Percentiles rank a stretch among this genome's conserved stretches.
phyloP scores from a whole-genome alignment of 2,329 filamentous ascomycete species.

The Ophiostoma sp. region DNA sequence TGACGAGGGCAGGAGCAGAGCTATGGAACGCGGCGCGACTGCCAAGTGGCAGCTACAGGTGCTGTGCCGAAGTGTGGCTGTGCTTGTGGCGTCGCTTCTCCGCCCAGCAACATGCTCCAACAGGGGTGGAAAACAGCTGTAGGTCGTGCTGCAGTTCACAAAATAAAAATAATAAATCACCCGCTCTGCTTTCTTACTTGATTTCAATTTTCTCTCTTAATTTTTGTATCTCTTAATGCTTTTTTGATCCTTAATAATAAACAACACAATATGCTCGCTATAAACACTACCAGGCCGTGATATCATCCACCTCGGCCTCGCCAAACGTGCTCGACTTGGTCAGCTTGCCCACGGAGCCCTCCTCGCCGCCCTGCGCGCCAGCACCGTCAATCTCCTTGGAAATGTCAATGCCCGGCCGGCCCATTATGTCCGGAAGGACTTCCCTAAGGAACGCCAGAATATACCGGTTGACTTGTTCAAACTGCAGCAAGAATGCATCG shows the following conservation, averaged over 20 bases:
- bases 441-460: slow-evolving; percentile 78
- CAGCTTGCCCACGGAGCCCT: slow-evolving; percentile 49
- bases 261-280: background rate
- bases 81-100: slow-evolving; percentile 5
- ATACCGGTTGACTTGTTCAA: slow-evolving; percentile 91
- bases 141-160: background rate
- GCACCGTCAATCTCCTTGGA: slow-evolving; percentile 31
- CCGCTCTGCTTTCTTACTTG: background rate
- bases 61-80: background rate
- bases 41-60: slow-evolving; percentile 8
- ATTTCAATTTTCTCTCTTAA: background rate
- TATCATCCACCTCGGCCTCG: slow-evolving; percentile 92
- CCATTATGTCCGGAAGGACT: slow-evolving; percentile 84
- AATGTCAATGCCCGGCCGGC: slow-evolving; percentile 33
- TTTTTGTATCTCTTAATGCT: background rate
- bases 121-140: no score
- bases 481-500: slow-evolving; percentile 92
- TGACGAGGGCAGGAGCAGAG: slow-evolving; percentile 7
- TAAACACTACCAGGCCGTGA: slow-evolving; percentile 73
- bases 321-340: slow-evolving; percentile 90
- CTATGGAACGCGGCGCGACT: slow-evolving; percentile 12
- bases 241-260: background rate
- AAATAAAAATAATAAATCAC: background rate
- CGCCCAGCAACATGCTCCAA: background rate
- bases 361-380: slow-evolving; percentile 41